phyloP scores from a whole-genome alignment of 1,139 yeast species.

The Scheffersomyces illinoinensis region DNA sequence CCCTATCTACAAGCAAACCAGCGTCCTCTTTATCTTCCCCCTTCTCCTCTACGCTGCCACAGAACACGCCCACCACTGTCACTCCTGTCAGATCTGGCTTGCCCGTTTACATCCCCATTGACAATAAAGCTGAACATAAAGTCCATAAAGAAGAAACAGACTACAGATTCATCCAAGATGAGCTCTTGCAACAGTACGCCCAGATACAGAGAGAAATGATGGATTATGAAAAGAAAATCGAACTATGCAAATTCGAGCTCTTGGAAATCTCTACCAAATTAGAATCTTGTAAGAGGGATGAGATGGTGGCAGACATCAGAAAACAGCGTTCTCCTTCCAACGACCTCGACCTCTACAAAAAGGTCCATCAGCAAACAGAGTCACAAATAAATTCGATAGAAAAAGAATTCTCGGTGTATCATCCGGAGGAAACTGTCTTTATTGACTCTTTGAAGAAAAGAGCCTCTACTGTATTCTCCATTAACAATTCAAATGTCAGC shows the following conservation, averaged over 20 bases:
- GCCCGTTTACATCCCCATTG: neutral
- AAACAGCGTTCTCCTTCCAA: slow-evolving; percentile 1
- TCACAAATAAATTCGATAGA: neutral
- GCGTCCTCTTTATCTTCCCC: neutral
- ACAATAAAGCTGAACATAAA: neutral
- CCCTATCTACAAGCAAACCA: slow-evolving; percentile 13
- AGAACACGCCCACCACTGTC: neutral
- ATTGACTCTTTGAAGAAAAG: slow-evolving; percentile 2
- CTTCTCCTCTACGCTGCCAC: neutral
- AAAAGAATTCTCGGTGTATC: neutral
- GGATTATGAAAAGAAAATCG: slow-evolving; percentile 24
- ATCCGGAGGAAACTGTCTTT: neutral
- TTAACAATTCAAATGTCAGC: slow-evolving; percentile 1
- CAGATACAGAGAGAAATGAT: slow-evolving; percentile 26
- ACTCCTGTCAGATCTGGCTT: neutral
- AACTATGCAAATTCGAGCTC: slow-evolving; percentile 27
- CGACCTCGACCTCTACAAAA: slow-evolving; percentile 7
- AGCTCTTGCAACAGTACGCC: slow-evolving; percentile 17
- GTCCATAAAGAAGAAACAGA: neutral
- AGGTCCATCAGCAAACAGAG: slow-evolving; percentile 11
- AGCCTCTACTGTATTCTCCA: slow-evolving; percentile 7
- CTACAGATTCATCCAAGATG: neutral
- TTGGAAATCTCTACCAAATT: slow-evolving; percentile 25
- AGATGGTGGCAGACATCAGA: slow-evolving; percentile 7
- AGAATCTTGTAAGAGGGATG: slow-evolving; percentile 16